Evolutionary conservation across 305 asterid species (phyloP).

Genomic region (Lippia alba): DNA sequence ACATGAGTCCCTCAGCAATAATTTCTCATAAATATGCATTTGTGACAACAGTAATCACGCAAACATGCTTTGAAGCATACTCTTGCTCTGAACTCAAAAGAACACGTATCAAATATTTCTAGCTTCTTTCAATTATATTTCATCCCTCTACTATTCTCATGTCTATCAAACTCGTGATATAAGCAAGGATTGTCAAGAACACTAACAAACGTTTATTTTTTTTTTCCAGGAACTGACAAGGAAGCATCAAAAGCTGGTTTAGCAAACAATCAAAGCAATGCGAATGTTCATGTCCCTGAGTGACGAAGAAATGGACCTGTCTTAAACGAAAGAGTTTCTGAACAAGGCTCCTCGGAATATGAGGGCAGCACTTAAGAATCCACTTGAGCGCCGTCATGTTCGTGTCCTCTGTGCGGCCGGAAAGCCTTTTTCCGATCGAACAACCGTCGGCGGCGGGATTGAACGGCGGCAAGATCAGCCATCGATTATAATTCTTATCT

Average conservation of each 20-base stretch:
- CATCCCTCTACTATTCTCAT: background rate
- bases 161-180: background rate
- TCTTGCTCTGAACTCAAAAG: background rate
- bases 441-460: slow-evolving; percentile 56
- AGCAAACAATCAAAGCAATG: background rate
- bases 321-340: slow-evolving; percentile 86
- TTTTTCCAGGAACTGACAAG: too few species aligned
- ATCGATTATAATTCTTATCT: slow-evolving; percentile 41
- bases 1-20: slow-evolving; percentile 15
- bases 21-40: background rate
- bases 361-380: slow-evolving; percentile 82
- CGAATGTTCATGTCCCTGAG: background rate
- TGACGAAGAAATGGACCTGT: slow-evolving; percentile 55
- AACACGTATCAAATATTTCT: background rate
- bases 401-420: slow-evolving; percentile 34
- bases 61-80: slow-evolving; percentile 13
- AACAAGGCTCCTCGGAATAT: slow-evolving; percentile 76
- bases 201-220: too few species aligned
- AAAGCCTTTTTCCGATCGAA: slow-evolving; percentile 56
- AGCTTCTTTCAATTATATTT: background rate
- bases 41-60: slow-evolving; percentile 16
- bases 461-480: slow-evolving; percentile 77
- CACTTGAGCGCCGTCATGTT: slow-evolving; percentile 74
- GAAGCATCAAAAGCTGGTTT: too few species aligned
- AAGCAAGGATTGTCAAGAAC: background rate